Base-by-base conservation (phyloP, 345 rosid genomes). In the Arabis hirsuta region DNA sequence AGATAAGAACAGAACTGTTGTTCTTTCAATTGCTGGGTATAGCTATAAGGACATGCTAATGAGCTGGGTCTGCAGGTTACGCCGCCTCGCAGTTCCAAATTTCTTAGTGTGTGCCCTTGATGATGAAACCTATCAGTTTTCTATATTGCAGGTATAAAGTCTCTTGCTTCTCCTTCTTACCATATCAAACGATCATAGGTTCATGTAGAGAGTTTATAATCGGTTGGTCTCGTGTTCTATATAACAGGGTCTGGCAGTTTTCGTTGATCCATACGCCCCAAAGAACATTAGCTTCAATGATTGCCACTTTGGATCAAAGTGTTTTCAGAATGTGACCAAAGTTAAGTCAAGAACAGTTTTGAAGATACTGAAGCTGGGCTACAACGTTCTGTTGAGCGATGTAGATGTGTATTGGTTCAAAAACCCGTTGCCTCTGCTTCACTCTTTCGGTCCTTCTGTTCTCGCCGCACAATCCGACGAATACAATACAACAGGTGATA, bases 21-120 rank as follows among this genome's bases (percentile, higher is more conserved):
- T 95, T 70, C 93, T 95, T 65, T 79, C 91, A 42, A 80, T 95
- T 67, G 93, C 96, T 74, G 99, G 99, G 69, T 85, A 81, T 81
- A 95, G 99, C 66, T 91, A 91, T 55, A 90, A 84, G 80, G 99
- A 91, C 78, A 87, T 91, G 97, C 53, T 91, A 78, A 91, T 95
- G 97, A 95, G 91, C 82, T 91, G 97, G 97, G 91, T 80, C 32
- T 91, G 99, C 86, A 89, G 97, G 72, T 76, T 90, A 74, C 90
- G 90, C 65, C 80, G n/a, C 71, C 93, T 91, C 11, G 61, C 41
- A 58, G 83, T 91, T 66, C 79, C 87, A 29, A 95, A 95, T 77
- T 95, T 89, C 78, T 54, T 90, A 54, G 84, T 95, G 0, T 91
- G 88, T 79, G 96, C 99, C 58, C 96, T 91, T 75, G 99, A 95